Conservation (phyloP, 139 green algal species). For the Pseudopediastrum boryanum region DNA sequence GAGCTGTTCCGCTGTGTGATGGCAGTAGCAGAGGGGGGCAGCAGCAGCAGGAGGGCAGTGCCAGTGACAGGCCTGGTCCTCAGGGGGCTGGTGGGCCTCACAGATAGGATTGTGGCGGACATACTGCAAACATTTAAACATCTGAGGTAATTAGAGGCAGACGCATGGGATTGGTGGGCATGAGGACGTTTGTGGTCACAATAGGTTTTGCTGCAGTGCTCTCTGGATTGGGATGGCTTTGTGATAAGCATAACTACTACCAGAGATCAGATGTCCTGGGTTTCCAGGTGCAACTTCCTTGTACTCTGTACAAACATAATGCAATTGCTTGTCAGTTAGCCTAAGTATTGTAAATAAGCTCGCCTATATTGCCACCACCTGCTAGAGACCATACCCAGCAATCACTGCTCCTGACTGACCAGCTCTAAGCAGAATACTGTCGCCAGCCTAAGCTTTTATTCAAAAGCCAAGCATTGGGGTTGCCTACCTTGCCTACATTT, state of each 20-base stretch:
- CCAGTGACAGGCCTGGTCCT: slow-evolving; percentile 14
- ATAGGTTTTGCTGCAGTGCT: neutral
- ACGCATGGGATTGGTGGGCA: neutral
- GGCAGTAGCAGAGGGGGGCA: slow-evolving; percentile 12
- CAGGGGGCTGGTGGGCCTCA: slow-evolving; percentile 15
- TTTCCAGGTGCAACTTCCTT: too few species aligned
- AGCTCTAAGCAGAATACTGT: too few species aligned
- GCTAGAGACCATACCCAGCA: too few species aligned
- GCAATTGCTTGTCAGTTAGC: too few species aligned
- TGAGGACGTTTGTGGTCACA: neutral
- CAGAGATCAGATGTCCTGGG: too few species aligned
- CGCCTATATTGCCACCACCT: too few species aligned
- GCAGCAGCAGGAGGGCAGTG: neutral
- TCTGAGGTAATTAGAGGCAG: slow-evolving; percentile 5
- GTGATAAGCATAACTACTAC: neutral
- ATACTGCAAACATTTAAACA: slow-evolving; percentile 10
- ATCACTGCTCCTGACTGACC: too few species aligned
- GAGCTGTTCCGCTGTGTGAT: slow-evolving; percentile 23
- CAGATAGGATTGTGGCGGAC: slow-evolving; percentile 34
- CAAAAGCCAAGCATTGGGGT: too few species aligned
- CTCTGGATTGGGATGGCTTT: neutral
- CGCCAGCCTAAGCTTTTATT: too few species aligned
- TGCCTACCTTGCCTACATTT: neutral
- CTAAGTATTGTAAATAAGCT: too few species aligned
- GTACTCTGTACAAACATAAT: too few species aligned